Base-by-base conservation (phyloP, 805 yeast genomes). In the Tetrapisispora fleetii region DNA sequence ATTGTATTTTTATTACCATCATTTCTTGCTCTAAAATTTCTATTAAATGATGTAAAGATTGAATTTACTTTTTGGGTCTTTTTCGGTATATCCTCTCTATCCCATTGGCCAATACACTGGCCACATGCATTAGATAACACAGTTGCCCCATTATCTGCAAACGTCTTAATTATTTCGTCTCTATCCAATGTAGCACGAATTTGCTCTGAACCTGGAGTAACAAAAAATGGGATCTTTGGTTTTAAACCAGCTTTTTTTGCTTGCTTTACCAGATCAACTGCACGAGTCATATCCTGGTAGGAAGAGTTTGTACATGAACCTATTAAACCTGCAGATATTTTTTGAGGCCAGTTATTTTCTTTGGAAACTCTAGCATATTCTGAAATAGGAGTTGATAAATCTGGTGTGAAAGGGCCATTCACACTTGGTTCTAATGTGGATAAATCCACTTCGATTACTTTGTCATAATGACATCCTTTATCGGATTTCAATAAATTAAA, bases 41-140 rank as follows among this genome's bases (percentile, higher is more conserved):
- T 85, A 80, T 91, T 91, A 79, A 90, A 91, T 13, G 97, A 90
- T 6, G 98, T 89, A 70, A 91, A 90, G 58, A 91, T 93, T 47
- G 98, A 86, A 70, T 89, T 90, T 59, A 75, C 75, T 54, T 82
- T 88, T 47, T 74, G 73, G 7, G 83, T 76, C 28, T 75, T 72
- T 65, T 80, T 80, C 43, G 78, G 68, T 40, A 85, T 78, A 64
- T 86, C 95, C 55, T 78, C 76, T 75, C 98, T 85, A 68, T 93
- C 96, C 99, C 99, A 91, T 76, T 91, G 99, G 50, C 99, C 99
- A 65, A 91, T 91, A 75, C 99, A 91, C 63, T 98, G 99, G 58
- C 99, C 99, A 77, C 99, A 91, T 19, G 99, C 99, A 68, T 91
- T 91, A 48, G 98, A 96, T 58, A 91, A 77, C 41, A 91, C 95